These are phyloP conservation scores for Lagenaria siceraria DNA, from an alignment of 306 rosid genomes.

Conservation along the genomic window DNA sequence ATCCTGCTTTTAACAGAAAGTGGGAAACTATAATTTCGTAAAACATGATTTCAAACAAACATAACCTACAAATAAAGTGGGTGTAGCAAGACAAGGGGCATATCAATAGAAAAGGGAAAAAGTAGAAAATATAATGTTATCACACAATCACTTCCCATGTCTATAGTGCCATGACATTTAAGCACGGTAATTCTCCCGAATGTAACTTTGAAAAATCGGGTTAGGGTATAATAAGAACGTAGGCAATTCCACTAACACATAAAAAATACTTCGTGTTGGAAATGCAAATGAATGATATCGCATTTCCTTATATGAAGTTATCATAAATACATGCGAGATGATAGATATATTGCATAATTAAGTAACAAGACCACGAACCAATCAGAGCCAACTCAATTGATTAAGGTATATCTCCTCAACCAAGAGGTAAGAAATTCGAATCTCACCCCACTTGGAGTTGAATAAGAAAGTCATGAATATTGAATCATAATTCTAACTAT, in stretches of 20 bases:
- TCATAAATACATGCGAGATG: too few species aligned
- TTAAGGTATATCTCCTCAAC: too few species aligned
- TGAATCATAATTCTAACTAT: too few species aligned
- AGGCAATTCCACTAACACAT: neutral
- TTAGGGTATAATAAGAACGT: neutral
- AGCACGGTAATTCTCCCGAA: neutral
- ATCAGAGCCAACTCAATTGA: too few species aligned
- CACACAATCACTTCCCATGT: neutral
- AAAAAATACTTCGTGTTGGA: neutral
- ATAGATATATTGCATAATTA: too few species aligned
- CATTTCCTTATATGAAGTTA: neutral
- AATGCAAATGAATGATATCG: neutral
- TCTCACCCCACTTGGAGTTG: too few species aligned
- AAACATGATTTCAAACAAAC: neutral
- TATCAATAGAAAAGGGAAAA: neutral
- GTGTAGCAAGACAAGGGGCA: neutral
- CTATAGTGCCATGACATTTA: neutral
- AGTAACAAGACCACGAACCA: too few species aligned
- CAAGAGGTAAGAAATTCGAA: too few species aligned
- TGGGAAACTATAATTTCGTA: conserved; percentile 10
- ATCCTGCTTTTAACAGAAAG: conserved; percentile 29
- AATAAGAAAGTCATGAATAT: too few species aligned
- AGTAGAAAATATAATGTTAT: neutral
- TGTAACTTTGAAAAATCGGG: neutral
- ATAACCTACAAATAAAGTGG: neutral